These are phyloP conservation scores for Stemphylium beticola DNA, from an alignment of 2,329 filamentous ascomycete species.

Conservation along the genomic window DNA sequence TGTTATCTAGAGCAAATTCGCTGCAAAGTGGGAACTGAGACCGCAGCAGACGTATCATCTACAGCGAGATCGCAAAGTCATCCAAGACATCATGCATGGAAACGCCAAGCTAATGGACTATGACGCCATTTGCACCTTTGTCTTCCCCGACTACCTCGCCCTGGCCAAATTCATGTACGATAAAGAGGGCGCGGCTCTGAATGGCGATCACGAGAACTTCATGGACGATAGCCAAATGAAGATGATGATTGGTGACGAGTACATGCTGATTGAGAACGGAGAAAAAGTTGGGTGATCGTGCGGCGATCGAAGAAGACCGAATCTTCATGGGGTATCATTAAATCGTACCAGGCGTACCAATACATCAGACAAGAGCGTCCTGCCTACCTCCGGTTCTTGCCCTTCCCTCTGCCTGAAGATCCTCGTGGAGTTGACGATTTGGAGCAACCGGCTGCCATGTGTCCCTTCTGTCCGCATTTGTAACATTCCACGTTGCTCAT, in stretches of 20 bases:
- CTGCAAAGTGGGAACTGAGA: constrained; percentile 7
- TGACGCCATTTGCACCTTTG: constrained; percentile 57
- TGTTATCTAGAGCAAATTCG: neutral
- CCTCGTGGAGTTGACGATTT: constrained; percentile 30
- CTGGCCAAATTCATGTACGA: constrained; percentile 56
- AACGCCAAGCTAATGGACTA: constrained; percentile 53
- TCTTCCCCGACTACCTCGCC: constrained; percentile 55
- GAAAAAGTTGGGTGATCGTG: constrained; percentile 8
- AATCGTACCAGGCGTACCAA: constrained; percentile 12
- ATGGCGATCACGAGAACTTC: constrained; percentile 47
- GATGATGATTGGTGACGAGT: constrained; percentile 57
- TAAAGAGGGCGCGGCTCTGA: constrained; percentile 51
- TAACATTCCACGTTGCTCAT: constrained; percentile 60
- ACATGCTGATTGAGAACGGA: constrained; percentile 46
- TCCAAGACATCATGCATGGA: constrained; percentile 55
- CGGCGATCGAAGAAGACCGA: constrained; percentile 8
- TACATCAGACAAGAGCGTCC: neutral
- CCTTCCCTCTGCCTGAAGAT: constrained; percentile 33
- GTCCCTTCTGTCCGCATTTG: constrained; percentile 67
- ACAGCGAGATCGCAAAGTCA: constrained; percentile 50
- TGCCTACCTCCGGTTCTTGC: constrained; percentile 30
- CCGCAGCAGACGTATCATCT: constrained; percentile 53
- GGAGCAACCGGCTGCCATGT: constrained; percentile 65
- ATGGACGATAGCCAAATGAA: constrained; percentile 50
- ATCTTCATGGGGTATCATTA: constrained; percentile 25